These are phyloP conservation scores for Thamnidium elegans DNA, from an alignment of 192 early-diverging fungal species.

Conservation along the genomic window DNA sequence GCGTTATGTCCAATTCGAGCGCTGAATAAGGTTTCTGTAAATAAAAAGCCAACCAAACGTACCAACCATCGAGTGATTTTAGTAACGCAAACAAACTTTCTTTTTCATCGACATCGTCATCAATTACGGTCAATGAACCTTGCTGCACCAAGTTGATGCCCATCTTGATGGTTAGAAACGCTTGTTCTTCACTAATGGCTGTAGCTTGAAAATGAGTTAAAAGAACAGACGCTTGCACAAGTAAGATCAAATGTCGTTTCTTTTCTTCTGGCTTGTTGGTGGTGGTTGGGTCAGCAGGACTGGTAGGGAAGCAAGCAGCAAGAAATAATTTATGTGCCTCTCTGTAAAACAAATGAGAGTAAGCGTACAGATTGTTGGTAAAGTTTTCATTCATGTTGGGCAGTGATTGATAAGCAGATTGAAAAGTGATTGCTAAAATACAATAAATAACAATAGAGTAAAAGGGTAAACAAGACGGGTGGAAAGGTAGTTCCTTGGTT, in stretches of 20 bases:
- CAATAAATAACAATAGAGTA: slow-evolving; percentile 1
- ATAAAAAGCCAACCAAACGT: slow-evolving; percentile 13
- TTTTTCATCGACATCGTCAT: neutral
- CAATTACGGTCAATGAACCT: neutral
- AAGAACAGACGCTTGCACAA: slow-evolving; percentile 11
- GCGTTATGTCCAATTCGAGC: neutral
- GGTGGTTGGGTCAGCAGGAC: too few species aligned
- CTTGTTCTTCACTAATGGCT: slow-evolving; percentile 17
- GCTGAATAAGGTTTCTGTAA: neutral
- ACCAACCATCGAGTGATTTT: slow-evolving; percentile 9
- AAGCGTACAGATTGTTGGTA: neutral
- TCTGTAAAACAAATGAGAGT: slow-evolving; percentile 2
- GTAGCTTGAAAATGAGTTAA: slow-evolving; percentile 14
- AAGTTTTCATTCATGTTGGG: neutral
- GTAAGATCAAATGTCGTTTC: neutral
- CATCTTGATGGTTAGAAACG: slow-evolving; percentile 7
- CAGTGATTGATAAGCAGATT: slow-evolving; percentile 6
- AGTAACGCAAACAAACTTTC: neutral
- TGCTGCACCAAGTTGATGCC: slow-evolving; percentile 4
- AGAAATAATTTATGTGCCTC: slow-evolving; percentile 7
- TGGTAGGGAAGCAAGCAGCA: neutral
- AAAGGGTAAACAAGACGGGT: neutral
- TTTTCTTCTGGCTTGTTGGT: neutral
- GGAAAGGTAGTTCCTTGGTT: neutral
- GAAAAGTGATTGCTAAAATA: slow-evolving; percentile 4